Evolutionary conservation across 2,329 filamentous ascomycete genomes (phyloP).

Genomic region (Fusarium tupiense): DNA sequence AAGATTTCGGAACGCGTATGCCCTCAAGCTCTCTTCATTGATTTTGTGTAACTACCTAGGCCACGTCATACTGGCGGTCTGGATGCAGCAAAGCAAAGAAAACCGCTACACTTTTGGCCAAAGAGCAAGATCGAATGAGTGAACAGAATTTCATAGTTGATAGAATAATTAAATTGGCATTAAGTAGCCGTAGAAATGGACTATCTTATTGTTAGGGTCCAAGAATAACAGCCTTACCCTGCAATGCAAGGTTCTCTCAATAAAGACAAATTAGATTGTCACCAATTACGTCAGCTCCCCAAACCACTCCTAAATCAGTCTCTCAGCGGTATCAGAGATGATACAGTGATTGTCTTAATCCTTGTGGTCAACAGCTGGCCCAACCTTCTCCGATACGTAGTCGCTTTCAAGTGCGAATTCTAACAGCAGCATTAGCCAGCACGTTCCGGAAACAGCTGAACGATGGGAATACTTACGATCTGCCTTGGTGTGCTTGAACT

Average conservation of each 20-base stretch:
- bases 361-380: not conserved
- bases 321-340: no score
- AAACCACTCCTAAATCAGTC: not conserved
- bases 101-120: accelerated
- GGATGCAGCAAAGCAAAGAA: not conserved
- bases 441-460: accelerated
- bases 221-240: not conserved
- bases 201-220: not conserved
- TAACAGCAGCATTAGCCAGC: not conserved
- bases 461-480: conserved; percentile 20
- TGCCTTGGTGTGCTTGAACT: conserved; percentile 43
- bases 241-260: not conserved
- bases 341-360: accelerated
- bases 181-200: no score
- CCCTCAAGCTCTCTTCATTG: accelerated
- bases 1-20: not conserved
- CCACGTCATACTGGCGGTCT: not conserved
- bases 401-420: not conserved
- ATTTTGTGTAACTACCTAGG: not conserved
- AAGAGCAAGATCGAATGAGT: accelerated
- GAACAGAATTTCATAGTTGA: accelerated
- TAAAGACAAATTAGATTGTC: not conserved
- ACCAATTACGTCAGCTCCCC: not conserved
- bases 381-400: not conserved
- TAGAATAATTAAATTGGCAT: not conserved